Evolutionary conservation across 305 asterid genomes (phyloP).

Genomic region (Solanum hybrid): DNA sequence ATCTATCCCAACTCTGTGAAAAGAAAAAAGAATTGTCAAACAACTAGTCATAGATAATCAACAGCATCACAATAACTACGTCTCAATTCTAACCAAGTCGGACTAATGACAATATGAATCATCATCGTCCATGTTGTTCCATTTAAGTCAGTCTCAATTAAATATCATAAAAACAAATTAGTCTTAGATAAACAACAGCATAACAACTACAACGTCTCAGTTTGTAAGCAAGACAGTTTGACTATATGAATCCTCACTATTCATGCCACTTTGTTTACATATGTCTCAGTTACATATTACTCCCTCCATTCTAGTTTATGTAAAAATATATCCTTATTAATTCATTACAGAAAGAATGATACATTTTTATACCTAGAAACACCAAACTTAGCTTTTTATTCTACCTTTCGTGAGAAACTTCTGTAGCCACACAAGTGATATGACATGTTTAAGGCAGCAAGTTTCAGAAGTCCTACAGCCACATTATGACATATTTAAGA

Average conservation of each 20-base stretch:
- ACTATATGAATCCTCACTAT: not conserved
- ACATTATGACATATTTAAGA: not conserved
- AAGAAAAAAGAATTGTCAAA: not conserved
- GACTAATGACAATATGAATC: not conserved
- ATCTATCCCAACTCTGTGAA: slow-evolving; percentile 50
- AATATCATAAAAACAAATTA: too few relatives aligned
- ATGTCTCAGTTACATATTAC: not conserved
- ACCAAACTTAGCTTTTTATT: not conserved
- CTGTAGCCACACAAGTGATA: not conserved
- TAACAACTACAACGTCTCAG: not conserved
- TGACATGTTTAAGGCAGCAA: not conserved
- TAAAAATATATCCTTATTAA: not conserved
- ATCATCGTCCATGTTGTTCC: not conserved
- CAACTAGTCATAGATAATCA: not conserved
- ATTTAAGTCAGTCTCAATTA: not conserved
- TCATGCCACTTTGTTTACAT: not conserved
- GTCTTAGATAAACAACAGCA: not conserved
- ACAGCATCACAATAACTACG: not conserved
- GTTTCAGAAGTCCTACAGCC: not conserved
- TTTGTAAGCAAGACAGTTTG: not conserved
- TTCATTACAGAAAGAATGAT: not conserved
- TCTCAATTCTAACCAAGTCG: not conserved
- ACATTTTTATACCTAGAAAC: not conserved
- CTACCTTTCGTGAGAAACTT: not conserved
- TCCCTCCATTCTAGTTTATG: too few relatives aligned